Base-by-base conservation (phyloP, 140 eudicot species). In the Ambrosia hybrid region DNA sequence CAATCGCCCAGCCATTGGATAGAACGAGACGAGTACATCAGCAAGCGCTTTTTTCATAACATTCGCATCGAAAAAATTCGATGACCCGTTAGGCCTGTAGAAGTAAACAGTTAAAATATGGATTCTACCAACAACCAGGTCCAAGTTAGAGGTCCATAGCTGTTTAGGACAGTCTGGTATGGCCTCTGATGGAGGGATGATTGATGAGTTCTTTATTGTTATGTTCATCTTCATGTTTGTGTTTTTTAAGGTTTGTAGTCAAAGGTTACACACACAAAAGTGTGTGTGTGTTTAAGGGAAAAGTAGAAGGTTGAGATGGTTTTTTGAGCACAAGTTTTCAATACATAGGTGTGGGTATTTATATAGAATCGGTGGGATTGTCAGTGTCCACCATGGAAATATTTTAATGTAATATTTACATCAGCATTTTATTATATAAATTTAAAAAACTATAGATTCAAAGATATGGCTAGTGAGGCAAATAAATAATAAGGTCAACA, bases 101-200 rank as follows among this genome's bases (percentile, higher is more conserved):
- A 85, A 81, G 14, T 81, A 85, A 2, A 85, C 86, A 2, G 86
- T 85, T 0, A 78, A 58, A 6, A 80, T 73, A 46, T 85, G 91
- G 49, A 85, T 73, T 6, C 85, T 70, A 0, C 83, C 85, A 3
- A 85, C 87, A 59, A 85, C 72, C 4, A 80, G 34, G 59, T 85
- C 91, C 70, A 85, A 14, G 68, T 85, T 85, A 3, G 91, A 85
- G 73, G 73, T 85, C 87, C 87, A 85, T n/a, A 85, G 83, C 67
- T 77, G 82, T 41, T 79, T 66, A 0, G 58, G 64, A 5, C 74
- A 75, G 0, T 72, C 75, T 9, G 73, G 0, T 38, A 61, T 70
- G 51, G 49, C 10, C 51, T 79, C 30, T 3, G 84, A 72, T 9
- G 90, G 90, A 8, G 73, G 68, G 3, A 85, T 77, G 51, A 82